Conservation (phyloP, 2,329 filamentous ascomycete species). For the Fusarium continuum region DNA sequence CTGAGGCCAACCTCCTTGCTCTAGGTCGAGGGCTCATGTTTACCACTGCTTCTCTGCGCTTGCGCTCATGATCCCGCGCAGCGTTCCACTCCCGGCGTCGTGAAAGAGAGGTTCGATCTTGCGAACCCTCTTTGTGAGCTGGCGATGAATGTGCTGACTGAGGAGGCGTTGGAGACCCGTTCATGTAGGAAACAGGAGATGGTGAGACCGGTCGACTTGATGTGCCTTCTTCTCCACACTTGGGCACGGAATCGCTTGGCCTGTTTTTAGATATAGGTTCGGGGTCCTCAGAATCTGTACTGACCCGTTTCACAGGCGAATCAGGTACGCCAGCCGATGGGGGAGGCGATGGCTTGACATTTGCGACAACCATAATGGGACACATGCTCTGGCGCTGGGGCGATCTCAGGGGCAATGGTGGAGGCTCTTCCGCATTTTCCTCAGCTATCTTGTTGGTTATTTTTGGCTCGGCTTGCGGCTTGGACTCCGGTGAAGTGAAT, state of each 20-base stretch:
- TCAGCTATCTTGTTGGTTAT: not conserved
- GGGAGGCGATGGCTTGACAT: conserved; percentile 47
- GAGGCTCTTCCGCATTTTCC: conserved; percentile 12
- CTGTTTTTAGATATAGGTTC: conserved; percentile 3
- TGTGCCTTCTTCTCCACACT: not conserved
- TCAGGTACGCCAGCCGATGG: not conserved
- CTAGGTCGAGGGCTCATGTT: conserved; percentile 33
- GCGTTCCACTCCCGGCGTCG: conserved; percentile 50
- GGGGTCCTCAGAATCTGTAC: not conserved
- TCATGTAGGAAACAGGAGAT: conserved; percentile 17
- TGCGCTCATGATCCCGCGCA: conserved; percentile 42
- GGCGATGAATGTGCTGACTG: conserved; percentile 45
- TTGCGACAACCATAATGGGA: conserved; percentile 53
- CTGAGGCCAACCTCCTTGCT: conserved; percentile 32
- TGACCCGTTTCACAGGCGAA: not conserved
- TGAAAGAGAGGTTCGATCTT: conserved; percentile 46
- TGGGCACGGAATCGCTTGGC: not conserved
- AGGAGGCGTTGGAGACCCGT: conserved; percentile 45
- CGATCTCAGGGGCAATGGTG: conserved; percentile 26
- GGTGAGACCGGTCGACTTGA: conserved; percentile 14
- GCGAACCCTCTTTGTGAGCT: conserved; percentile 29
- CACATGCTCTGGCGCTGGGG: conserved; percentile 43
- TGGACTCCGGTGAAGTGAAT: not conserved
- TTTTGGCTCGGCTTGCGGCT: not conserved
- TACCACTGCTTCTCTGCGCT: conserved; percentile 29